phyloP scores from a whole-genome alignment of 1,284 basidiomycete genomes.

The Earliella scabrosa region DNA sequence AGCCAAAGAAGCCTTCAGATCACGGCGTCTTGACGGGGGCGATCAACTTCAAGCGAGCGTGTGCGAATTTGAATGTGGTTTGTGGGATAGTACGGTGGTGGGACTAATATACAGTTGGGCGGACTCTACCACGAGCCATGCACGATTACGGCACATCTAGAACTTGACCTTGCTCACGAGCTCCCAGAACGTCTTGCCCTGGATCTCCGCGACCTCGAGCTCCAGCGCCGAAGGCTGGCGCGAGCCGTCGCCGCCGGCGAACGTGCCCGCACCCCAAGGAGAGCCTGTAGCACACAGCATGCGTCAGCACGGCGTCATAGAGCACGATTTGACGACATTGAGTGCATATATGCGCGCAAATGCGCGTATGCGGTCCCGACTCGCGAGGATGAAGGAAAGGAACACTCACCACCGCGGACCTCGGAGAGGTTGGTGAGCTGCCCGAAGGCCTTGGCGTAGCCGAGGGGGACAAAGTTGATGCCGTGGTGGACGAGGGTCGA shows the following conservation, averaged over 20 bases:
- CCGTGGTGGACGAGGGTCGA: conserved; percentile 86
- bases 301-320: neutral
- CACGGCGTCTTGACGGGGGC: no score
- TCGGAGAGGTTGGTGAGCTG: conserved; percentile 64
- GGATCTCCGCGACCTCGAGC: conserved; percentile 64
- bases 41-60: no score
- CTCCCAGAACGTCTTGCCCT: conserved; percentile 66
- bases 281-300: conserved; percentile 48
- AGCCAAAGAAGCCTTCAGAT: no score
- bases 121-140: neutral
- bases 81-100: no score
- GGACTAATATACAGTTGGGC: neutral
- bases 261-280: conserved; percentile 79
- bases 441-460: conserved; percentile 64
- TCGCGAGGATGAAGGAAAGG: no score
- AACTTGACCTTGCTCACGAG: conserved; percentile 47
- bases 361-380: no score
- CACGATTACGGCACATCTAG: conserved; percentile 5
- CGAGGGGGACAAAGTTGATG: conserved; percentile 79
- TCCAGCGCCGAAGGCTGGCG: conserved; percentile 68
- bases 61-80: no score
- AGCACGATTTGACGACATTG: neutral
- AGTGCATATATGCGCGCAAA: no score
- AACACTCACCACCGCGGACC: conserved; percentile 69
- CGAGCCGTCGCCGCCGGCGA: conserved; percentile 65